Conservation (phyloP, 805 yeast species). For the Millerozyma miso region DNA sequence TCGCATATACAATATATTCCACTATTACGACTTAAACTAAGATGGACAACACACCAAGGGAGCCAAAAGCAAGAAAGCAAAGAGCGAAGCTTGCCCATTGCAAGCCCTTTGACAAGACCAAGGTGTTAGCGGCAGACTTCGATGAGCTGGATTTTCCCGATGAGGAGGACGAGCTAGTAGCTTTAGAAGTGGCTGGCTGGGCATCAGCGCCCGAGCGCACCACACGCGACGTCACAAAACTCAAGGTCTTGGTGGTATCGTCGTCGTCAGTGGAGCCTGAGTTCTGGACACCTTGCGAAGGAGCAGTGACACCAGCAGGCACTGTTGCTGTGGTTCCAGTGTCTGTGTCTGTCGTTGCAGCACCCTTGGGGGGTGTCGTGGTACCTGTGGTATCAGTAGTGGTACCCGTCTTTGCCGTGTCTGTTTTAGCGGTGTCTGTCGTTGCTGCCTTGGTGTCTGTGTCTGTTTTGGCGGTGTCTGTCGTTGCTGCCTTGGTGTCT, state of each 20-base stretch:
- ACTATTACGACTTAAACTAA: neutral
- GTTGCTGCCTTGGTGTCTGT: constrained; percentile 13
- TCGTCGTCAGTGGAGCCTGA: constrained; percentile 9
- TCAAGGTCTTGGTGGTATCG: constrained; percentile 18
- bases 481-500: constrained; percentile 14
- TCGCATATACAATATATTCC: constrained; percentile 1
- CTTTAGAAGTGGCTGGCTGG: constrained; percentile 5
- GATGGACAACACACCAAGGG: neutral
- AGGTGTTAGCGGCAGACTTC: constrained; percentile 2
- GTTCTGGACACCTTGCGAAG: constrained; percentile 16
- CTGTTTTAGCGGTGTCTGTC: constrained; percentile 10
- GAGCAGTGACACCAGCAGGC: constrained; percentile 10
- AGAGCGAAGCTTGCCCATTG: neutral
- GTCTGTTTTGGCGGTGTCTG: constrained; percentile 14
- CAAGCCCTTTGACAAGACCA: neutral
- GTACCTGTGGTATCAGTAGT: constrained; percentile 12
- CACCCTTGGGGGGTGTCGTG: constrained; percentile 12
- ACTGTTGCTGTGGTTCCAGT: constrained; percentile 8
- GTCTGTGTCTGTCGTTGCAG: constrained; percentile 3
- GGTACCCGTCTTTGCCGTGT: constrained; percentile 9
- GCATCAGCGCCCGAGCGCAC: constrained; percentile 17
- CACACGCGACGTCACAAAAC: constrained; percentile 31
- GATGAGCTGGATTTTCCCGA: constrained; percentile 6
- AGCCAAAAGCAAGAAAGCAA: neutral
- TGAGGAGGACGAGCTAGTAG: constrained; percentile 4